Conservation (phyloP, 2,329 filamentous ascomycete genomes). For the Fusarium transvaalense region DNA sequence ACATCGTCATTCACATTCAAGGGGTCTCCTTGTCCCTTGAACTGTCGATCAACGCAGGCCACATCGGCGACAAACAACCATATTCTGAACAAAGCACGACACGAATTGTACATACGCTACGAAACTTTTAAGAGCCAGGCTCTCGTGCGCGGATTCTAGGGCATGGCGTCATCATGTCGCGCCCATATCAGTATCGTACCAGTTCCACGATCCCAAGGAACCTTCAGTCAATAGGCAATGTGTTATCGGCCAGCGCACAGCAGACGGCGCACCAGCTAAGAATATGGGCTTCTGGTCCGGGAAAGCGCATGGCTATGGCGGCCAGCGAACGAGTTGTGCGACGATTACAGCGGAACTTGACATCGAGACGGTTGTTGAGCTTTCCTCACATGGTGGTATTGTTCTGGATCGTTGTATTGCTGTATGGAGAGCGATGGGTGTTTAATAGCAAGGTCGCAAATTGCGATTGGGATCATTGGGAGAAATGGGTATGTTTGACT, state of each 20-base stretch:
- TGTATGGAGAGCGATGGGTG: conserved; percentile 86
- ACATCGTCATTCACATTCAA: conserved; percentile 23
- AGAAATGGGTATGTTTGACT: conserved; percentile 80
- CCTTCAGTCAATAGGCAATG: conserved; percentile 42
- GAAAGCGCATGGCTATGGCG: conserved; percentile 53
- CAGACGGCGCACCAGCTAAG: conserved; percentile 51
- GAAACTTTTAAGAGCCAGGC: background rate
- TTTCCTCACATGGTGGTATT: conserved; percentile 76
- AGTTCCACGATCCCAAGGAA: conserved; percentile 32
- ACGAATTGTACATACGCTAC: background rate
- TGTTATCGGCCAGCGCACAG: conserved; percentile 38
- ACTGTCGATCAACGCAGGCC: conserved; percentile 27
- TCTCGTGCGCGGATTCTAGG: conserved; percentile 20
- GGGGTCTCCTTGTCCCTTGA: conserved; percentile 36
- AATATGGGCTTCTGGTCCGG: conserved; percentile 59
- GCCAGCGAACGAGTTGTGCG: conserved; percentile 48
- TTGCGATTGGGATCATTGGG: conserved; percentile 90
- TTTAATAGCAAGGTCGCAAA: conserved; percentile 77
- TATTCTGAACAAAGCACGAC: conserved; percentile 8
- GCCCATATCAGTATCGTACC: conserved; percentile 39
- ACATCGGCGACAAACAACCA: conserved; percentile 6
- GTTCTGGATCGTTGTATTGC: conserved; percentile 81
- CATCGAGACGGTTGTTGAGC: conserved; percentile 66
- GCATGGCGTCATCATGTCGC: conserved; percentile 52
- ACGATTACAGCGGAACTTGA: conserved; percentile 59